phyloP scores from a whole-genome alignment of 1,284 basidiomycete species.

The Fomitopsis schrenkii region DNA sequence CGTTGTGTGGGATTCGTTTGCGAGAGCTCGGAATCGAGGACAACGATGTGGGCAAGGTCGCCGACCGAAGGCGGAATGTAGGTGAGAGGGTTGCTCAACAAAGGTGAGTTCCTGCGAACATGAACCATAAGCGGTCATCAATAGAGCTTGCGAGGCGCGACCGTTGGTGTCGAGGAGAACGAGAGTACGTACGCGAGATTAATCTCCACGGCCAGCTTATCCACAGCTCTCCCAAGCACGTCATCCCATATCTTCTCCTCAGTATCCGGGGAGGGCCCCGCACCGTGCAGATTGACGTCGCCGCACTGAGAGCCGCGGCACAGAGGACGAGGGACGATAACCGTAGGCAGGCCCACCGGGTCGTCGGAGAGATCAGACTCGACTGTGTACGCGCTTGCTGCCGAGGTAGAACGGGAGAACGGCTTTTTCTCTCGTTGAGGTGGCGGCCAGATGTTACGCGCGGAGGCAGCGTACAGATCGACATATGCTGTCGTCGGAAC shows the following conservation, averaged over 20 bases:
- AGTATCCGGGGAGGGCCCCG: background rate
- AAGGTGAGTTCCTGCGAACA: background rate
- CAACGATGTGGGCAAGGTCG: constrained; percentile 38
- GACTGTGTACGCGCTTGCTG: constrained; percentile 5
- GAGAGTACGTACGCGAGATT: constrained; percentile 15
- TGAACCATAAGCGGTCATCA: background rate
- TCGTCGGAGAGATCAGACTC: background rate
- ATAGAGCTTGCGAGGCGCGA: background rate
- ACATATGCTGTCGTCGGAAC: background rate
- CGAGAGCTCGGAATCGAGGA: constrained; percentile 24
- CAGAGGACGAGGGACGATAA: background rate
- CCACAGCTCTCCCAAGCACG: constrained; percentile 17
- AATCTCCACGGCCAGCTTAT: constrained; percentile 16
- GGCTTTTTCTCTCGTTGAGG: constrained; percentile 18
- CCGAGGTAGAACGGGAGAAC: constrained; percentile 4
- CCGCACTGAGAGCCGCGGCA: too few species aligned
- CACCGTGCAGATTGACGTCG: background rate
- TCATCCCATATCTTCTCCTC: constrained; percentile 19
- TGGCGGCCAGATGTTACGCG: constrained; percentile 16
- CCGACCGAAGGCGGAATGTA: constrained; percentile 37
- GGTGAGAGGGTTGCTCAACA: constrained; percentile 22
- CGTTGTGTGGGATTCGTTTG: background rate
- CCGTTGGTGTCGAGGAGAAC: background rate
- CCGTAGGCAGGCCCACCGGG: background rate
- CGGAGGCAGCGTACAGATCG: constrained; percentile 18